Conservation (phyloP, 768 basidiomycete genomes). For the Boletus pseudopeckii region DNA sequence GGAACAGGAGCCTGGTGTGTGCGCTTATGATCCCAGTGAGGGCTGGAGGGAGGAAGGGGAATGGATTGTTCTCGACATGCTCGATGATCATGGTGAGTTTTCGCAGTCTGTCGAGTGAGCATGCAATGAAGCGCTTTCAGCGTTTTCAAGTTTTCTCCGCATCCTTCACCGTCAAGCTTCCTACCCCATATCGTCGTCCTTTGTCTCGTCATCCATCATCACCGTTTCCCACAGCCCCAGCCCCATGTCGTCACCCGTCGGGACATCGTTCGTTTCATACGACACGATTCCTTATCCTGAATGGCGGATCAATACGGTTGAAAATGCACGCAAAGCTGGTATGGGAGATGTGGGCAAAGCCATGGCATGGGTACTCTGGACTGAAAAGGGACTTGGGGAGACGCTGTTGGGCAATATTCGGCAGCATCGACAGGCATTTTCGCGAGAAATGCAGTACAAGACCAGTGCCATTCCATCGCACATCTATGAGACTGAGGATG, state of each 20-base stretch:
- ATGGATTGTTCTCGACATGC: slow-evolving; percentile 53
- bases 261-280: slow-evolving; percentile 26
- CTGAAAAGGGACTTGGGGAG: slow-evolving; percentile 23
- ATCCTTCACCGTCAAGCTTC: slow-evolving; percentile 47
- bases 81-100: slow-evolving; percentile 41
- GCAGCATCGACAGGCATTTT: slow-evolving; percentile 22
- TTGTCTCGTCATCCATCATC: slow-evolving; percentile 49
- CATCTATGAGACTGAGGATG: slow-evolving; percentile 32
- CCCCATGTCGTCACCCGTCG: slow-evolving; percentile 1
- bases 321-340: slow-evolving; percentile 53
- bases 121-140: slow-evolving; percentile 25
- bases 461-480: background rate
- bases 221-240: slow-evolving; percentile 45
- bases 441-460: slow-evolving; percentile 25
- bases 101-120: background rate
- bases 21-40: slow-evolving; percentile 4
- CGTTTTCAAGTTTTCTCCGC: slow-evolving; percentile 48
- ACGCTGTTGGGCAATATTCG: slow-evolving; percentile 20
- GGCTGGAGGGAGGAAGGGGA: slow-evolving; percentile 32
- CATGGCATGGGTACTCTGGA: slow-evolving; percentile 45
- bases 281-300: slow-evolving; percentile 58
- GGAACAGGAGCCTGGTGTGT: background rate
- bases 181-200: slow-evolving; percentile 38
- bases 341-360: slow-evolving; percentile 56
- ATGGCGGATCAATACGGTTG: slow-evolving; percentile 53